Conservation (phyloP, 2,329 filamentous ascomycete species). For the Colletotrichum sp. region DNA sequence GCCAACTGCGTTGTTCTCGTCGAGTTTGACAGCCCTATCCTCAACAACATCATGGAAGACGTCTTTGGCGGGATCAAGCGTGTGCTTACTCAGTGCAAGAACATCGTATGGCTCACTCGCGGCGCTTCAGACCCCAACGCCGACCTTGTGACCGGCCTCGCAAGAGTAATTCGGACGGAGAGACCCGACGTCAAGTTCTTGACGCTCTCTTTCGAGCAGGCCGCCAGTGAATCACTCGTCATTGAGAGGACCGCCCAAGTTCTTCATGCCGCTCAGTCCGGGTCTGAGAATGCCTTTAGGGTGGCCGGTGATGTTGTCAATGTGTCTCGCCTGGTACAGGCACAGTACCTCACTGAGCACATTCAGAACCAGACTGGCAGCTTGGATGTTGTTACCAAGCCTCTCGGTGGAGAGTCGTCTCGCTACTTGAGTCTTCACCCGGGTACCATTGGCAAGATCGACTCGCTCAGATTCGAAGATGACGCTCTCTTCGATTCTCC, state of each 20-base stretch:
- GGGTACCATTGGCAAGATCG: constrained; percentile 26
- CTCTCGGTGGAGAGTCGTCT: not conserved
- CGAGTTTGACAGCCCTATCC: constrained; percentile 24
- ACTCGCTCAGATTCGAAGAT: constrained; percentile 30
- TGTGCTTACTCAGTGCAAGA: constrained; percentile 23
- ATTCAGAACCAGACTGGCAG: constrained; percentile 18
- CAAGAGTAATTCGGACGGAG: constrained; percentile 24
- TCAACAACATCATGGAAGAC: constrained; percentile 23
- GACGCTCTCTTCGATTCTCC: constrained; percentile 25
- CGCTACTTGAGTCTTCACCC: constrained; percentile 37
- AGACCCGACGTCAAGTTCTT: constrained; percentile 24
- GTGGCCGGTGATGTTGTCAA: not conserved
- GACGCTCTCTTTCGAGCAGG: constrained; percentile 23
- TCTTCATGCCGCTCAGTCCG: not conserved
- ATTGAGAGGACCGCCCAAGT: not conserved
- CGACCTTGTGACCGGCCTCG: constrained; percentile 26
- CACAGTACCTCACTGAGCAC: constrained; percentile 9
- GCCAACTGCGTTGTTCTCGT: constrained; percentile 26
- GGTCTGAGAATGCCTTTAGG: constrained; percentile 1
- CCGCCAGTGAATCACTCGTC: not conserved
- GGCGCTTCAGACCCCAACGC: constrained; percentile 19
- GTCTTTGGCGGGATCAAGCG: constrained; percentile 24
- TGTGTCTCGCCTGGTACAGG: constrained; percentile 4
- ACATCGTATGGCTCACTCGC: constrained; percentile 12
- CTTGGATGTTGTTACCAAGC: not conserved